Evolutionary conservation across 2,329 filamentous ascomycete genomes (phyloP), one percentile per base, ranked within the genome.

Genomic region (Cordyceps tenuipes): DNA sequence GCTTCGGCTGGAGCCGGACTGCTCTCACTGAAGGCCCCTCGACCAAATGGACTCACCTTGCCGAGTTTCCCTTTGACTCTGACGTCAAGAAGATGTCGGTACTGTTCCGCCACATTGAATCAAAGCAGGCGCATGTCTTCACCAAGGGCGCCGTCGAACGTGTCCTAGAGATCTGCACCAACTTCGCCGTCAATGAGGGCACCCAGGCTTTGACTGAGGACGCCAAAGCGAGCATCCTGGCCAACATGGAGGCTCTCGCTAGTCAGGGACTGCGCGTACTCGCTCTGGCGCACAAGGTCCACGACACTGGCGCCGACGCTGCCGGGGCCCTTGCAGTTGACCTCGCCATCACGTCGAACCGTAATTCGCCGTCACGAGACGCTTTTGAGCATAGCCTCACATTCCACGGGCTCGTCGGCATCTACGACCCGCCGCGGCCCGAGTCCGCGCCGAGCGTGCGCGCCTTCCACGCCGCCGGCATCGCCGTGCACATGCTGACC

Each of bases 81-180:
- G 77, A 77, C 60, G 74, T 84, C 60, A 84, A 84, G 70, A 77
- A 78, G 60, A 84, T 84, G 82, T 81, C 79, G 1, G 79, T 83
- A 53, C 73, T 83, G 50, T 82, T 80, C 68, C 71, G 63, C n/a
- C 63, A 66, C 54, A 61, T 36, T 2, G 41, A 60, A 9, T 68
- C 69, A 10, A 64, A 71, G 12, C 69, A 73, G 62, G 64, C 61
- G n/a, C 72, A 69, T 64, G 73, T 80, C 48, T 82, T 82, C 68
- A 82, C 81, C 61, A 84, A 85, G 67, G 84, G 84, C 55, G 86
- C 86, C 1, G 85, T 88, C 2, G 86, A 89, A 66, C 77, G 85
- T 31, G 79, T 89, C 12, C 73, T 89, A 5, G 78, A 82, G 13
- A 79, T 79, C 13, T 89, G 86, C 68, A 78, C 77, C 3, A 71